Percentiles rank a stretch among this genome's conserved stretches.
Conservation (phyloP, 2,329 filamentous ascomycete species). For the Colletotrichum sojae region DNA sequence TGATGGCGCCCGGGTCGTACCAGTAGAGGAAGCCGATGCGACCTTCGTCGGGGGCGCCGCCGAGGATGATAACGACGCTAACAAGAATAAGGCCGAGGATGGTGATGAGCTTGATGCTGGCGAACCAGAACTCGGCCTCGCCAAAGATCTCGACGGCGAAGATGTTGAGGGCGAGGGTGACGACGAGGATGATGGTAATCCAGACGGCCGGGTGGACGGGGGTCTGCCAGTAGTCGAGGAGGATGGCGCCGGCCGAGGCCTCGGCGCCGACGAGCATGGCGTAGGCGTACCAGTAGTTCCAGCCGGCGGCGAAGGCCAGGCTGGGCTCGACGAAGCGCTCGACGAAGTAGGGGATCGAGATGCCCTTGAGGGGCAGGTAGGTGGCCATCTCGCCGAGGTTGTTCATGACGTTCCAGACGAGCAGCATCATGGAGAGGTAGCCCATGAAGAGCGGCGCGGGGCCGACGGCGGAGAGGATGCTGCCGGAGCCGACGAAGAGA, state of each 20-base stretch:
- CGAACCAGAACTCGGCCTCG: slow-evolving; percentile 74
- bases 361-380: slow-evolving; percentile 68
- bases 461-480: slow-evolving; percentile 68
- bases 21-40: slow-evolving; percentile 59
- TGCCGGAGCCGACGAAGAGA: slow-evolving; percentile 74
- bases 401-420: slow-evolving; percentile 70
- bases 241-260: slow-evolving; percentile 69
- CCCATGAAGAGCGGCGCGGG: slow-evolving; percentile 79
- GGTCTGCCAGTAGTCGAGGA: slow-evolving; percentile 73
- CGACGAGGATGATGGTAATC: slow-evolving; percentile 70
- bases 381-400: slow-evolving; percentile 68
- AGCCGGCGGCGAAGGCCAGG: slow-evolving; percentile 69
- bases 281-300: slow-evolving; percentile 76
- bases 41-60: slow-evolving; percentile 65
- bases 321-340: slow-evolving; percentile 69
- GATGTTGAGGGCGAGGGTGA: slow-evolving; percentile 70
- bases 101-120: slow-evolving; percentile 71
- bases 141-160: slow-evolving; percentile 71
- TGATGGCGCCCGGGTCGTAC: slow-evolving; percentile 60
- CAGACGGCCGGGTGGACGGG: slow-evolving; percentile 68
- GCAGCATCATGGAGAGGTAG: slow-evolving; percentile 70
- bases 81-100: slow-evolving; percentile 71
- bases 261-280: slow-evolving; percentile 71
- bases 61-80: slow-evolving; percentile 69
- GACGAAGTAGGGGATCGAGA: slow-evolving; percentile 70